phyloP scores from a whole-genome alignment of 2,329 filamentous ascomycete species.

The Cryphonectria carpinicola region DNA sequence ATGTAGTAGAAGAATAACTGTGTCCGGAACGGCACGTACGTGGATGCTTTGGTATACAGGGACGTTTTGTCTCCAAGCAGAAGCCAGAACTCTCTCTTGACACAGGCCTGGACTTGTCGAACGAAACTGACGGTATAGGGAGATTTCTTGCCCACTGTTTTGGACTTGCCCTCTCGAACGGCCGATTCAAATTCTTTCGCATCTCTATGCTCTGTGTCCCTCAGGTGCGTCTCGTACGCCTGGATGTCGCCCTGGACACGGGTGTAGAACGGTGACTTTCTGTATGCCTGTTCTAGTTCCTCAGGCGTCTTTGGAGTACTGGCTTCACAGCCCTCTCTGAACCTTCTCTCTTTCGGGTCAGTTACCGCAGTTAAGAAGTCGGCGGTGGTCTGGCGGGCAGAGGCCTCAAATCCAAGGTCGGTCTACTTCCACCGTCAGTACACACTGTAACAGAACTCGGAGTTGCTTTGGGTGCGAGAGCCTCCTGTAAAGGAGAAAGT shows the following conservation, averaged over 20 bases:
- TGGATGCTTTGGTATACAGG: slow-evolving; percentile 78
- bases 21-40: slow-evolving; percentile 63
- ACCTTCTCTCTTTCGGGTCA: slow-evolving; percentile 71
- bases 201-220: slow-evolving; percentile 60
- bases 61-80: slow-evolving; percentile 75
- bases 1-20: slow-evolving; percentile 38
- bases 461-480: not conserved
- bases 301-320: slow-evolving; percentile 70
- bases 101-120: slow-evolving; percentile 70
- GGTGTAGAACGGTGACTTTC: slow-evolving; percentile 61
- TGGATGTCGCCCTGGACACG: slow-evolving; percentile 60
- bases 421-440: not conserved
- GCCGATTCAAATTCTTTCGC: slow-evolving; percentile 68
- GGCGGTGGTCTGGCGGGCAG: slow-evolving; percentile 66
- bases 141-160: slow-evolving; percentile 68
- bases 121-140: slow-evolving; percentile 77
- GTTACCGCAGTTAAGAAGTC: slow-evolving; percentile 80
- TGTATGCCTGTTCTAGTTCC: slow-evolving; percentile 70
- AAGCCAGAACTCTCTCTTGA: slow-evolving; percentile 77
- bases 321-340: slow-evolving; percentile 67
- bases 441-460: no score
- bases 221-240: slow-evolving; percentile 43
- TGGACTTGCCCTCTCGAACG: slow-evolving; percentile 69
- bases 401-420: slow-evolving; percentile 66
- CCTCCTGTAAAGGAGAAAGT: not conserved